Evolutionary conservation across 2,329 filamentous ascomycete genomes (phyloP).

Genomic region (Diatrype stigma): DNA sequence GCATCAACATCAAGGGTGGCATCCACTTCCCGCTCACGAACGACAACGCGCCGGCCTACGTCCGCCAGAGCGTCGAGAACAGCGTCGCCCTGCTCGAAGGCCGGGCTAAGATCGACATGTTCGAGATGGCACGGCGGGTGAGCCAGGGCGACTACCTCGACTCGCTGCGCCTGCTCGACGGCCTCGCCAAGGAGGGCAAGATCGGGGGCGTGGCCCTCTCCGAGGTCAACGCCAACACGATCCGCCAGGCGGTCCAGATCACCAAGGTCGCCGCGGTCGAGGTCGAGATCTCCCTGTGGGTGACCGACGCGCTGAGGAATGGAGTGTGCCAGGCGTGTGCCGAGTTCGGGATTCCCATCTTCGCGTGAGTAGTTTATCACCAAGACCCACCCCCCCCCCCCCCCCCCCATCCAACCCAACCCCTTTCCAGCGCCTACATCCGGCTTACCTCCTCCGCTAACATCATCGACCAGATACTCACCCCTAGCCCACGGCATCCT

Average conservation of each 20-base stretch:
- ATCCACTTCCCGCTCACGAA: slow-evolving; percentile 21
- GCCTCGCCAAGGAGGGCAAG: slow-evolving; percentile 28
- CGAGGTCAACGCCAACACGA: slow-evolving; percentile 28
- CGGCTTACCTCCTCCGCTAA: neutral
- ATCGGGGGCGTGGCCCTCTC: slow-evolving; percentile 31
- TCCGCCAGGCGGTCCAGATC: slow-evolving; percentile 23
- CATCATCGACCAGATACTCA: neutral
- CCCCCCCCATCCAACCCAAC: too few species aligned
- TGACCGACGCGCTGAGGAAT: slow-evolving; percentile 23
- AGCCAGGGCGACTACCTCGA: slow-evolving; percentile 28
- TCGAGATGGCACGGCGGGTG: slow-evolving; percentile 43
- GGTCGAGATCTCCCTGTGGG: slow-evolving; percentile 30
- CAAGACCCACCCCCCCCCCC: too few species aligned
- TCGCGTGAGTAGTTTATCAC: slow-evolving; percentile 48
- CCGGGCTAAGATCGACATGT: slow-evolving; percentile 45
- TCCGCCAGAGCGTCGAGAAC: slow-evolving; percentile 44
- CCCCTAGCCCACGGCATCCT: slow-evolving; percentile 1
- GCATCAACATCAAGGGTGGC: slow-evolving; percentile 50
- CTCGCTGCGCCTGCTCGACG: slow-evolving; percentile 23
- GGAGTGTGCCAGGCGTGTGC: slow-evolving; percentile 31
- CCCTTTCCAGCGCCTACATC: too few species aligned
- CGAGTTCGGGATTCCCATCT: slow-evolving; percentile 50
- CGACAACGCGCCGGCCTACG: slow-evolving; percentile 36
- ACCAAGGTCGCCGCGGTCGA: slow-evolving; percentile 29
- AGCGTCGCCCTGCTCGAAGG: slow-evolving; percentile 34